phyloP scores from a whole-genome alignment of 2,329 filamentous ascomycete genomes.

The Alternaria alternata region DNA sequence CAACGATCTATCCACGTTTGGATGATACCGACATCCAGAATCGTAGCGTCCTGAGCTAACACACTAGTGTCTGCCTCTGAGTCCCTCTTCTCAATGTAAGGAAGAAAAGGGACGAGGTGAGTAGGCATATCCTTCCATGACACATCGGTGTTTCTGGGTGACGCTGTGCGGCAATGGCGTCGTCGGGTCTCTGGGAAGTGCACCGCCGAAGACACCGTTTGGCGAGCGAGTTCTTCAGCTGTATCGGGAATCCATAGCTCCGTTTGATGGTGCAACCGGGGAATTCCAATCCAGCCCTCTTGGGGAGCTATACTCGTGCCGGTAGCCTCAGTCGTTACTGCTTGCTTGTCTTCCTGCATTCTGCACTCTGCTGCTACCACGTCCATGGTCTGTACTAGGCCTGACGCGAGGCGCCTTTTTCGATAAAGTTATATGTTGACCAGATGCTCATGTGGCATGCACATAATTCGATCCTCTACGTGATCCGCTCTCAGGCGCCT shows the following conservation, averaged over 20 bases:
- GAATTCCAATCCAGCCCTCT: background rate
- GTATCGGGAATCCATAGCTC: background rate
- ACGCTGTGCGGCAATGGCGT: background rate
- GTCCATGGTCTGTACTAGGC: background rate
- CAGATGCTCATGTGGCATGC: background rate
- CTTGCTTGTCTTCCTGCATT: background rate
- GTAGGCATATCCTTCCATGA: background rate
- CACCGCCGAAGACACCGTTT: background rate
- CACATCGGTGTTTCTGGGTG: background rate
- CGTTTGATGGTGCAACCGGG: background rate
- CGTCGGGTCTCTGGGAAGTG: background rate
- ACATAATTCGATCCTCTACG: too few relatives aligned
- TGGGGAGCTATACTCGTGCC: background rate
- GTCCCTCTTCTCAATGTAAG: background rate
- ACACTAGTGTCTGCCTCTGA: background rate
- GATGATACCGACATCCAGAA: background rate
- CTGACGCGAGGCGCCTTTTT: background rate
- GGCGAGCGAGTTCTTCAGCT: background rate
- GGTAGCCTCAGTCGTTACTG: background rate
- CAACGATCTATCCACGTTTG: background rate
- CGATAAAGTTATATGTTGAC: background rate
- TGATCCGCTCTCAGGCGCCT: background rate
- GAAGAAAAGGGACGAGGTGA: background rate
- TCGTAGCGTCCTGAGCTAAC: background rate
- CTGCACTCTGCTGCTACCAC: background rate